phyloP scores from a whole-genome alignment of 495 filamentous ascomycete species.

The Melanomma pulvis-pyrius region DNA sequence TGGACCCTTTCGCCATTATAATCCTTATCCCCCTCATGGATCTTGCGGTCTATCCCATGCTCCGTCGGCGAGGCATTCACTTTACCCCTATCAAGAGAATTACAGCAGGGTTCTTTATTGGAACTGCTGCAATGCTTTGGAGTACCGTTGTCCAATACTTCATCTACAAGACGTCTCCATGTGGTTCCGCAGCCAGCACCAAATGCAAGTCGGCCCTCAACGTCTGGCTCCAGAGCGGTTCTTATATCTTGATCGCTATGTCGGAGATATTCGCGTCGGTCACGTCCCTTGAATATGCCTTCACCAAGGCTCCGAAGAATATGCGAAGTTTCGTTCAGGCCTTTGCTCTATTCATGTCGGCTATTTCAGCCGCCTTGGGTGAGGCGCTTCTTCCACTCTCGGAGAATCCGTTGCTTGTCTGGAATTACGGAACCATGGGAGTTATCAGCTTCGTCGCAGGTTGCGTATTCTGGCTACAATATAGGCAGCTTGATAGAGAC shows the following conservation, averaged over 20 bases:
- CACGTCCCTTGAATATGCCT: slow-evolving; percentile 35
- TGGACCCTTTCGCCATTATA: slow-evolving; percentile 73
- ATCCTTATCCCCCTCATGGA: slow-evolving; percentile 22
- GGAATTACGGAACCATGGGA: slow-evolving; percentile 66
- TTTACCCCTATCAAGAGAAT: slow-evolving; percentile 78
- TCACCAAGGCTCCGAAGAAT: slow-evolving; percentile 36
- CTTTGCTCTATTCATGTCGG: slow-evolving; percentile 16
- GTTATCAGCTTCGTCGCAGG: slow-evolving; percentile 64
- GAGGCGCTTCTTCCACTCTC: slow-evolving; percentile 23
- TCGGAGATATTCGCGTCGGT: slow-evolving; percentile 35
- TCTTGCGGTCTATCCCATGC: slow-evolving; percentile 57
- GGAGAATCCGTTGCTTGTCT: slow-evolving; percentile 39
- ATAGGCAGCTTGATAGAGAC: slow-evolving; percentile 59
- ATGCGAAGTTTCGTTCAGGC: slow-evolving; percentile 30
- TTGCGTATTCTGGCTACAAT: slow-evolving; percentile 63
- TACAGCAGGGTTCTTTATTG: slow-evolving; percentile 58
- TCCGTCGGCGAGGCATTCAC: slow-evolving; percentile 64
- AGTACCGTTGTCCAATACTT: slow-evolving; percentile 30
- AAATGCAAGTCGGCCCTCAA: slow-evolving; percentile 19
- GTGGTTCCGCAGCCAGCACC: neutral
- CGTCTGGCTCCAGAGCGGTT: slow-evolving; percentile 24
- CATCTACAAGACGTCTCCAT: slow-evolving; percentile 24
- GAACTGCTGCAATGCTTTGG: slow-evolving; percentile 33
- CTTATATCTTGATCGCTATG: slow-evolving; percentile 28
- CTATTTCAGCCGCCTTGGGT: slow-evolving; percentile 25